Evolutionary conservation across 345 rosid species (phyloP).

Genomic region (Euphorbia pulcherrima): DNA sequence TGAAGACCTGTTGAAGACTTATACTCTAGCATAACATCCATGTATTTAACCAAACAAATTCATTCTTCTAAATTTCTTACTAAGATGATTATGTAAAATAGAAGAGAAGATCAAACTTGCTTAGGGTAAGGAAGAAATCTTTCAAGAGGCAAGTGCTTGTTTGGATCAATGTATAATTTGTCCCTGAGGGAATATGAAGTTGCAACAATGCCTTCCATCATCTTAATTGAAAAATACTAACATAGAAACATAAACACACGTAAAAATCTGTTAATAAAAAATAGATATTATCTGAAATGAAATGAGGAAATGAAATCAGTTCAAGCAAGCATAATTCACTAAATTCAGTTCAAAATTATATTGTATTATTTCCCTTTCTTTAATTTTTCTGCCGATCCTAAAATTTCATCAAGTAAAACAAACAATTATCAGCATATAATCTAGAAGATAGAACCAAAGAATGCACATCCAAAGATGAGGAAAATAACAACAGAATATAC

Average conservation of each 20-base stretch:
- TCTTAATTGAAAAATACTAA: conserved; percentile 75
- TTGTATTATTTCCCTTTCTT: too few species aligned
- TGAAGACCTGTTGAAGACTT: too few species aligned
- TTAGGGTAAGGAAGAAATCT: conserved; percentile 89
- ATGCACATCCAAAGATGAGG: too few species aligned
- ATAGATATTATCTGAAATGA: background rate
- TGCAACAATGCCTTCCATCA: conserved; percentile 95
- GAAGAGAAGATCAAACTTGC: conserved; percentile 35
- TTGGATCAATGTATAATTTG: conserved; percentile 79
- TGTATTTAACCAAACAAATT: too few species aligned
- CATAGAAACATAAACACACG: background rate
- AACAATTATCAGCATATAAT: too few species aligned
- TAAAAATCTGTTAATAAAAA: background rate
- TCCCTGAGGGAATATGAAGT: conserved; percentile 68
- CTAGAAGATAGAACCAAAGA: too few species aligned
- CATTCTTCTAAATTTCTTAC: background rate
- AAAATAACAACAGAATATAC: too few species aligned
- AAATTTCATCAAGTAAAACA: too few species aligned
- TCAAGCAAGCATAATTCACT: too few species aligned
- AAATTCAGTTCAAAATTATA: too few species aligned
- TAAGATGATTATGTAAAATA: too few species aligned
- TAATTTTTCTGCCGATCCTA: too few species aligned
- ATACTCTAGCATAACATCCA: background rate
- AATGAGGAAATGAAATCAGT: background rate
- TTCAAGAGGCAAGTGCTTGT: conserved; percentile 75